Evolutionary conservation across 2,329 filamentous ascomycete species (phyloP), one percentile per base, ranked within the genome.

Genomic region (Penicillium psychrosexuale): DNA sequence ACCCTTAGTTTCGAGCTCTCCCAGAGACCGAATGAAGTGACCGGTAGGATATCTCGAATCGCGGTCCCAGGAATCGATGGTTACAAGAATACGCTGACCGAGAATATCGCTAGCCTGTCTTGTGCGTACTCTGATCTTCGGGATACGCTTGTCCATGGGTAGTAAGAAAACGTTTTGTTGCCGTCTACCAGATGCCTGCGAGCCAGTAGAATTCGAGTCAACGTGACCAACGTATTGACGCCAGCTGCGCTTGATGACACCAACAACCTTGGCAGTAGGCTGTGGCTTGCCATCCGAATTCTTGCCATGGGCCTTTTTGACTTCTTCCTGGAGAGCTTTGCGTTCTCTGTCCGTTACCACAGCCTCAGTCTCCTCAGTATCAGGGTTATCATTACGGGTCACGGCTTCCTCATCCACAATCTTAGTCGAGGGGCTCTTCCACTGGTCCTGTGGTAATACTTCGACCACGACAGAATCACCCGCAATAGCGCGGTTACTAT

Each of bases 81-180:
- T 92, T 39, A 97, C 90, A 11, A 99, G 75, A 47, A 99, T 86
- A 54, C 95, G 87, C 78, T 97, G 94, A 5, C 94, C 94, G 28
- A 97, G 75, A 4, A 99, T 82, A 66, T 96, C 91, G 15, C 86
- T 85, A 24, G 91, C 92, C 74, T 97, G 94, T 48, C 94, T 84
- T 11, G 94, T 97, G 47, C 92, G 87, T 51, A 99, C 85, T 43
- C 91, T 85, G 66, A 99, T 97, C 78, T 97, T 99, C 2, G 94
- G 94, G 22, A 99, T 89, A 66, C 91, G 88, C 79, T 96, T 97
- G 75, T 99, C 93, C 93, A 99, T 97, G 4, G 94, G 92, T 46
- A 97, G 86, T 17, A 99, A 81, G 74, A 99, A 99, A 13, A 99
- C 91, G 15, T 85, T 95, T 70, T 97, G 91, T 70, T 95, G 91